phyloP scores from a whole-genome alignment of 1,139 yeast genomes.

The Scheffersomyces illinoinensis region DNA sequence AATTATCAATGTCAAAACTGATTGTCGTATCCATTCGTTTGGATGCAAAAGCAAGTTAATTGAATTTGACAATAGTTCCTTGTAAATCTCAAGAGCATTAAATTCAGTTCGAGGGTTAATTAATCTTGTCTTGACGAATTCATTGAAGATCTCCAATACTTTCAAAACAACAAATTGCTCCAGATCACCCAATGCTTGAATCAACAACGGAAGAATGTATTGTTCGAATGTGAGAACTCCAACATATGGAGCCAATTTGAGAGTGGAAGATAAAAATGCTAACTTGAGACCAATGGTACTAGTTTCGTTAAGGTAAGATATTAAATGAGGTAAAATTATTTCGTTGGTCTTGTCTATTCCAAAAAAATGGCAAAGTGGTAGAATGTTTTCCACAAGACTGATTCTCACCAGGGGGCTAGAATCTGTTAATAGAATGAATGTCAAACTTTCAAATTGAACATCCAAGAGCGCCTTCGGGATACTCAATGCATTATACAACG shows the following conservation, averaged over 20 bases:
- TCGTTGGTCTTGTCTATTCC: constrained; percentile 90
- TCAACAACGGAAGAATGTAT: constrained; percentile 77
- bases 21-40: constrained; percentile 80
- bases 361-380: constrained; percentile 77
- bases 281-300: constrained; percentile 65
- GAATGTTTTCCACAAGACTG: constrained; percentile 64
- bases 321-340: constrained; percentile 82
- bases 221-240: constrained; percentile 86
- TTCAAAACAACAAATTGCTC: constrained; percentile 83
- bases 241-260: constrained; percentile 73
- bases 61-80: constrained; percentile 35
- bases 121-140: constrained; percentile 31
- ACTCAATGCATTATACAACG: constrained; percentile 14
- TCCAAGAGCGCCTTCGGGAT: constrained; percentile 33
- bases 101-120: constrained; percentile 42
- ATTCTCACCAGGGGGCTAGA: constrained; percentile 64
- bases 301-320: constrained; percentile 81
- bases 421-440: constrained; percentile 71
- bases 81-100: constrained; percentile 42
- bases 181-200: constrained; percentile 79
- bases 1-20: constrained; percentile 61
- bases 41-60: constrained; percentile 66
- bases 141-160: constrained; percentile 64
- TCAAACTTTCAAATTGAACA: constrained; percentile 60
- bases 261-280: constrained; percentile 73